A percentile compares a stretch with the other conserved stretches of the same genome.
These are phyloP conservation scores for Dryas alaskensis DNA, from an alignment of 306 rosid species.

Conservation along the genomic window DNA sequence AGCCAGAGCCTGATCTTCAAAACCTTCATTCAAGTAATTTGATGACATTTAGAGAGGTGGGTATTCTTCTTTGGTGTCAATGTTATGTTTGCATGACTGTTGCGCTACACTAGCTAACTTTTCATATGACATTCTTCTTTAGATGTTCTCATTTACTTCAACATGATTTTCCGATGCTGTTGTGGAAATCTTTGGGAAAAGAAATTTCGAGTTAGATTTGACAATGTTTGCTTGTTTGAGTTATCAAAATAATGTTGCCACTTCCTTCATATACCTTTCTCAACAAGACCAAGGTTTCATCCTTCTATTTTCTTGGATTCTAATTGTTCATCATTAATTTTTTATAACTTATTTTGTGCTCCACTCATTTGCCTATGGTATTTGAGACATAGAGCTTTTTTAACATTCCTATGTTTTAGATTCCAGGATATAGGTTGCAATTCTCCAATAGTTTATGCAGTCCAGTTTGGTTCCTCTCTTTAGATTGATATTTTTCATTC, in stretches of 20 bases:
- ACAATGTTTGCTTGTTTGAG: neutral
- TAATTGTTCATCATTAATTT: neutral
- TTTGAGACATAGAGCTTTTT: too few species aligned
- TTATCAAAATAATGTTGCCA: neutral
- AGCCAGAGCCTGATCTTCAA: constrained; percentile 70
- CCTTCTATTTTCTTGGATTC: neutral
- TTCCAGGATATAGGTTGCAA: too few species aligned
- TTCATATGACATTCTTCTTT: neutral
- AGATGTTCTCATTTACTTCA: neutral
- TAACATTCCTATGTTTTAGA: too few species aligned
- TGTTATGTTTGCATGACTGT: neutral
- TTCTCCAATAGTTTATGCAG: too few species aligned
- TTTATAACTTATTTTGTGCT: neutral
- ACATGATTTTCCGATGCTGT: neutral
- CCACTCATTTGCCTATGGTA: neutral
- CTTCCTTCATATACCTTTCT: neutral
- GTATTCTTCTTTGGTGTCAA: constrained; percentile 1
- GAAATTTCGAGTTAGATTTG: neutral
- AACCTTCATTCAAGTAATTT: constrained; percentile 47
- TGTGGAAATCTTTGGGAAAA: neutral
- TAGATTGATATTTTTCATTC: neutral
- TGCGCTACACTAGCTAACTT: neutral
- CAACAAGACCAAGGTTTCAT: neutral
- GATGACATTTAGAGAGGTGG: constrained; percentile 56
- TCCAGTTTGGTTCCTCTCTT: too few species aligned